Evolutionary conservation across 78 protist genomes (phyloP).

Genomic region (Tieghemostelium lacteum): DNA sequence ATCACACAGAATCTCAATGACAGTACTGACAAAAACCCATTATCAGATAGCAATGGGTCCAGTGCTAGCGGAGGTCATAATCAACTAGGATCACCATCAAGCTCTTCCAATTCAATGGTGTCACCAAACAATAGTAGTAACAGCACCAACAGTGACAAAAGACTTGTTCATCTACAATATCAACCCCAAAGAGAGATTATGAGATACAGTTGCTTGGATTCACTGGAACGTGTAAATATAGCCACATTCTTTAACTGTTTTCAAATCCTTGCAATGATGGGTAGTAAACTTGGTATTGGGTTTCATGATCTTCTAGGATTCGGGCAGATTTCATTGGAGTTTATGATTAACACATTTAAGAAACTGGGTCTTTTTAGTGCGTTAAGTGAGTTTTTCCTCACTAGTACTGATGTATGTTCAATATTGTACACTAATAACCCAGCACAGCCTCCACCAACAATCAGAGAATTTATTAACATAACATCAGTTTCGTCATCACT

Average conservation of each 20-base stretch:
- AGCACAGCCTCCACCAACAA: conserved; percentile 12
- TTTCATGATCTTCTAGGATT: conserved; percentile 5
- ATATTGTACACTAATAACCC: conserved; percentile 41
- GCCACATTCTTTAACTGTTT: conserved; percentile 30
- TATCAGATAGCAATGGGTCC: not conserved
- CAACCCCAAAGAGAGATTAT: conserved; percentile 51
- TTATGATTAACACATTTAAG: conserved; percentile 8
- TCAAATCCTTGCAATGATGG: conserved; percentile 48
- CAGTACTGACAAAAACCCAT: not conserved
- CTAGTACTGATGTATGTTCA: conserved; percentile 49
- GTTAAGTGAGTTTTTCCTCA: conserved; percentile 29
- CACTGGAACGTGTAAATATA: conserved; percentile 65
- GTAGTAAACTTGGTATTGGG: conserved; percentile 19
- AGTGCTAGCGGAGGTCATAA: not conserved
- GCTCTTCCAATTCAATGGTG: conserved; percentile 2
- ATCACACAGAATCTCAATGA: not conserved
- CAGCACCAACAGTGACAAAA: not conserved
- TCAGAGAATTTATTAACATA: conserved; percentile 28
- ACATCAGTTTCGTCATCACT: not conserved
- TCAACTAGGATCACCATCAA: not conserved
- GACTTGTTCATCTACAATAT: conserved; percentile 11
- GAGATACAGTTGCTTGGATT: conserved; percentile 56
- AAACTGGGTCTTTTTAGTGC: conserved; percentile 6
- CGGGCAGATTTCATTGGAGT: conserved; percentile 23
- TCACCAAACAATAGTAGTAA: not conserved